Percentiles rank a stretch among this genome's conserved stretches.
Evolutionary conservation across 2,329 filamentous ascomycete species (phyloP).

Genomic region (Ceratocystiopsis brevicomis): DNA sequence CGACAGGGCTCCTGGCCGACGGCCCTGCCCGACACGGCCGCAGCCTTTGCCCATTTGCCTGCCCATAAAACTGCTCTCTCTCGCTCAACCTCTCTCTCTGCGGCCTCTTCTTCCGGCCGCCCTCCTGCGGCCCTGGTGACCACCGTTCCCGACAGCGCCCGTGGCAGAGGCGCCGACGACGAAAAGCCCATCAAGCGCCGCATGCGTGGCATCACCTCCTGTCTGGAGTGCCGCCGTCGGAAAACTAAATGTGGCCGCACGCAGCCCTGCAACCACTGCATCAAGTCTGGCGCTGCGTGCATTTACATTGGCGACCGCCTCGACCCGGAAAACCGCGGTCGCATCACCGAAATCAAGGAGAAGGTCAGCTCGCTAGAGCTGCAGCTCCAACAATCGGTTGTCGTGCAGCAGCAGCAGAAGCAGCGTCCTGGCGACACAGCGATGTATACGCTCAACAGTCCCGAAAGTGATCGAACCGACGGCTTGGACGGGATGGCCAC

Average conservation of each 20-base stretch:
- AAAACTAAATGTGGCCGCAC: conserved; percentile 65
- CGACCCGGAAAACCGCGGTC: conserved; percentile 50
- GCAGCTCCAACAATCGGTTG: conserved; percentile 42
- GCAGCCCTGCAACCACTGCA: conserved; percentile 51
- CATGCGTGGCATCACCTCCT: conserved; percentile 49
- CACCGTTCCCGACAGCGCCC: too few species aligned
- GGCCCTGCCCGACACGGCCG: too few species aligned
- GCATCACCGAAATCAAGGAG: conserved; percentile 60
- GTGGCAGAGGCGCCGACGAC: background rate
- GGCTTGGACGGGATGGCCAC: conserved; percentile 25
- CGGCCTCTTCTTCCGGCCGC: too few species aligned
- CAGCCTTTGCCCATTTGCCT: too few species aligned
- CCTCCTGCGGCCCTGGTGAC: too few species aligned
- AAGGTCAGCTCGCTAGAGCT: conserved; percentile 55
- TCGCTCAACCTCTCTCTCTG: too few species aligned
- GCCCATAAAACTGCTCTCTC: too few species aligned
- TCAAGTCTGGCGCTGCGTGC: conserved; percentile 32
- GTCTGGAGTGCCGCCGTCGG: conserved; percentile 51
- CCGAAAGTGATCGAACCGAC: too few species aligned
- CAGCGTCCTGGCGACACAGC: background rate
- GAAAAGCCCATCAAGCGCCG: conserved; percentile 33
- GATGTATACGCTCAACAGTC: background rate
- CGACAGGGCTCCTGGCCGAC: too few species aligned
- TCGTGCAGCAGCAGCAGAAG: conserved; percentile 1
- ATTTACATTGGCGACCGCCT: conserved; percentile 47